Percentiles rank a stretch among this genome's conserved stretches.
Evolutionary conservation across 805 yeast genomes (phyloP).

Genomic region (Yamadazyma insecticola): DNA sequence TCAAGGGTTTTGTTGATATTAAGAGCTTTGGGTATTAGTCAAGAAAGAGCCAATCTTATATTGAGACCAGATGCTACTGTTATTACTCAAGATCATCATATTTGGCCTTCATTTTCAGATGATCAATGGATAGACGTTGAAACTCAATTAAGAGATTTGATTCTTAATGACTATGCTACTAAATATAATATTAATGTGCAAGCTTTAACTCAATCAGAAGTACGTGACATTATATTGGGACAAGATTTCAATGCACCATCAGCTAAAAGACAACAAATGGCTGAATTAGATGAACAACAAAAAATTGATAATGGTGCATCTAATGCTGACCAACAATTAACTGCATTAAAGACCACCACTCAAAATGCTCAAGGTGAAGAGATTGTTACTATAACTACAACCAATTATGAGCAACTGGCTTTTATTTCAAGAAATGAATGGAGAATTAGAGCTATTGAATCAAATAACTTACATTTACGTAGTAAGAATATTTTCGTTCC

Average conservation of each 20-base stretch:
- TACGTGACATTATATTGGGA: constrained; percentile 89
- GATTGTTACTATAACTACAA: constrained; percentile 88
- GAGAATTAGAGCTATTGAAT: constrained; percentile 81
- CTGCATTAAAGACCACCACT: constrained; percentile 78
- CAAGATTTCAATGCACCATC: constrained; percentile 93
- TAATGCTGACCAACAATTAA: constrained; percentile 47
- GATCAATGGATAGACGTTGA: constrained; percentile 94
- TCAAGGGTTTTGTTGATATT: constrained; percentile 80
- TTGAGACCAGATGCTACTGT: constrained; percentile 71
- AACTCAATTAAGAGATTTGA: constrained; percentile 80
- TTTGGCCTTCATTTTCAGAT: constrained; percentile 88
- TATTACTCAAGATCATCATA: constrained; percentile 68
- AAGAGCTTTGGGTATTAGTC: constrained; percentile 74
- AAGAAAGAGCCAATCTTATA: constrained; percentile 70
- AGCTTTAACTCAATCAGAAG: constrained; percentile 87
- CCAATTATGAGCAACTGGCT: constrained; percentile 77
- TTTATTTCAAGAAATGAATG: constrained; percentile 87
- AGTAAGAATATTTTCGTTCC: constrained; percentile 68
- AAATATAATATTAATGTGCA: constrained; percentile 82
- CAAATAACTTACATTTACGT: constrained; percentile 67
- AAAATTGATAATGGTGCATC: constrained; percentile 30
- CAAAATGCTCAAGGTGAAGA: constrained; percentile 95
- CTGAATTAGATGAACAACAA: constrained; percentile 60
- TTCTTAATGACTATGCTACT: constrained; percentile 77
- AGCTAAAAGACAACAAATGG: constrained; percentile 75